Evolutionary conservation across 805 yeast species (phyloP).

Genomic region (Candida caryicola): DNA sequence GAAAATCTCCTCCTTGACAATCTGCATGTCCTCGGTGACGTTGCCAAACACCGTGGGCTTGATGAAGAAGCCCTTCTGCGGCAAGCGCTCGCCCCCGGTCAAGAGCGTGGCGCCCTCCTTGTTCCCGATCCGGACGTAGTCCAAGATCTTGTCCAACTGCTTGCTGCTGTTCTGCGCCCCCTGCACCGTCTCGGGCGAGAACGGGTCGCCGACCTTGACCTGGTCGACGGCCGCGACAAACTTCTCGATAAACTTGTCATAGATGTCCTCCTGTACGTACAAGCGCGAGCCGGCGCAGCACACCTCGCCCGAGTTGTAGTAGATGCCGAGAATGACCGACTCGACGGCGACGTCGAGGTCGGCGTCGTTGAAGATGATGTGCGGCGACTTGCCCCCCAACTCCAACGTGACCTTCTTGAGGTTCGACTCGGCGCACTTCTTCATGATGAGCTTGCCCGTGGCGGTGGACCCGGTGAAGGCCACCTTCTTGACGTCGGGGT

Average conservation of each 20-base stretch:
- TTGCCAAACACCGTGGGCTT: constrained; percentile 76
- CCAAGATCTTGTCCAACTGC: constrained; percentile 50
- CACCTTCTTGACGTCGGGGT: constrained; percentile 45
- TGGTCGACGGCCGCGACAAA: constrained; percentile 50
- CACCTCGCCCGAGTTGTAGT: constrained; percentile 63
- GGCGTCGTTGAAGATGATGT: constrained; percentile 60
- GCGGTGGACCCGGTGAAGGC: constrained; percentile 56
- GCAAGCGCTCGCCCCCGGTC: constrained; percentile 39
- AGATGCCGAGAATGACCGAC: constrained; percentile 64
- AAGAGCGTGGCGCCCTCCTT: constrained; percentile 42
- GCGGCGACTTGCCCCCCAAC: constrained; percentile 72
- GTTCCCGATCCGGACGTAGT: constrained; percentile 41
- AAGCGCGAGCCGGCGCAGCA: constrained; percentile 67
- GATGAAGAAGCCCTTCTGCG: constrained; percentile 60
- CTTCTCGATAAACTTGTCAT: constrained; percentile 49
- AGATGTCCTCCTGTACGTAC: constrained; percentile 53
- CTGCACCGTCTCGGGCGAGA: constrained; percentile 43
- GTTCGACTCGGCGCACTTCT: constrained; percentile 56
- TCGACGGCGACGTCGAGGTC: constrained; percentile 60
- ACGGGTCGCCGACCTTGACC: constrained; percentile 52
- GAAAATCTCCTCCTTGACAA: constrained; percentile 78
- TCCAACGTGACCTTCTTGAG: constrained; percentile 64
- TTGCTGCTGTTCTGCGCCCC: constrained; percentile 61
- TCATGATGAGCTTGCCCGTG: constrained; percentile 69
- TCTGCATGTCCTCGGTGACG: constrained; percentile 59